Percentiles rank a stretch among this genome's conserved stretches.
Evolutionary conservation across 768 basidiomycete genomes (phyloP).

Genomic region (Lactifluus pinguis): DNA sequence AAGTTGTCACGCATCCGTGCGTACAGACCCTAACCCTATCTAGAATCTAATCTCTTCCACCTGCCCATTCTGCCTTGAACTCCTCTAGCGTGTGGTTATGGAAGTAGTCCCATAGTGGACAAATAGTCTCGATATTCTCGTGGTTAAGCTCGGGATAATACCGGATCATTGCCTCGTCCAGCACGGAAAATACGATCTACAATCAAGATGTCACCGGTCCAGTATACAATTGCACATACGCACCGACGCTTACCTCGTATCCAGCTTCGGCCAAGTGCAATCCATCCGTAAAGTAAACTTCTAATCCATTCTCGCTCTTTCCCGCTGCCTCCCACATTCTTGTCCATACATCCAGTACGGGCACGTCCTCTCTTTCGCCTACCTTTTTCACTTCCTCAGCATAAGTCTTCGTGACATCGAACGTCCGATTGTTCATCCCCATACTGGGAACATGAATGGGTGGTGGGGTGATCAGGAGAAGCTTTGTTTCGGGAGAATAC

Average conservation of each 20-base stretch:
- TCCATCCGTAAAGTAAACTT: conserved; percentile 58
- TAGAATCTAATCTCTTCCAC: neutral
- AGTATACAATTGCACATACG: neutral
- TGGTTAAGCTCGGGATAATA: conserved; percentile 63
- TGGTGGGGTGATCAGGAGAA: conserved; percentile 80
- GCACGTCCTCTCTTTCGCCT: conserved; percentile 44
- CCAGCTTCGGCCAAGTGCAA: conserved; percentile 72
- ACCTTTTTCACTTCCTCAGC: conserved; percentile 61
- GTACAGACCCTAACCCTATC: neutral
- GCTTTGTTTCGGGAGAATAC: conserved; percentile 62
- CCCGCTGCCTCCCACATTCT: conserved; percentile 68
- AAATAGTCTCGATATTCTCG: conserved; percentile 48
- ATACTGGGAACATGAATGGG: conserved; percentile 65
- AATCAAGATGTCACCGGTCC: neutral
- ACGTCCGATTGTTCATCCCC: conserved; percentile 43
- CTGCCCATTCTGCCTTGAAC: conserved; percentile 11
- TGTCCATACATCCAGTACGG: conserved; percentile 69
- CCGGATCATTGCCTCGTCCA: conserved; percentile 47
- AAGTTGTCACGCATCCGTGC: neutral
- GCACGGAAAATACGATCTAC: conserved; percentile 57
- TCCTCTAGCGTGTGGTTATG: conserved; percentile 9
- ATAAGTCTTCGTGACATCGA: conserved; percentile 55
- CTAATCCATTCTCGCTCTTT: conserved; percentile 42
- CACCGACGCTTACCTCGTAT: conserved; percentile 60
- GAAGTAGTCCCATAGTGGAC: conserved; percentile 45